Evolutionary conservation across 1,284 basidiomycete genomes (phyloP), one percentile per base, ranked within the genome.

Genomic region (Sporisorium graminicola): DNA sequence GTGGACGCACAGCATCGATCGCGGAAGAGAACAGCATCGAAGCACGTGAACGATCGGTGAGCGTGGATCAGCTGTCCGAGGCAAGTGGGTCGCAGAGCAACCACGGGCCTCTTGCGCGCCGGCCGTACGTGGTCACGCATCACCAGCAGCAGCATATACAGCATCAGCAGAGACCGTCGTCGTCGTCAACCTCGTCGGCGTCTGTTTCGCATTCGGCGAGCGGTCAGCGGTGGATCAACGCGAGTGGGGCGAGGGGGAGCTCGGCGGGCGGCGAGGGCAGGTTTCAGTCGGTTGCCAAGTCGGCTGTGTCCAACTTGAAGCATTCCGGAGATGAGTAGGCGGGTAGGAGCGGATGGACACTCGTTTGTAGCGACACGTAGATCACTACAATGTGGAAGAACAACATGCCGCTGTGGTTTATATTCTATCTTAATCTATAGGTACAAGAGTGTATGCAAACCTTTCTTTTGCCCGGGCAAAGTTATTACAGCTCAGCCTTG

Each of bases 61-160:
- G 65, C 62, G 27, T 63, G 5, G 64, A 64, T 16, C 70, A 64
- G 33, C 52, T 55, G 3, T 73, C 70, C 1, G 70, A 73, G n/a
- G 50, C 64, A 2, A 58, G 69, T 40, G 54, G 58, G 18, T 61
- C 63, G 18, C 54, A 52, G 24, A 51, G 54, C 47, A 37, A 65
- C 14, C 58, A 67, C 50, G 43, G 46, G 2, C 29, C 43, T 0
- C 31, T 56, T 2, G 24, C 44, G 18, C 49, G 65, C 50, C 52
- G 54, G 16, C 52, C 54, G 33, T 68, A 58, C 29, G 37, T 29
- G 3, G 35, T 42, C 4, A 7, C 44, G 51, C 56, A 58, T 3
- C 63, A 54, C 18, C 50, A 52, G 9, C 56, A 65, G 18, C 58
- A 56, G 1, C n/a, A n/a, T n/a, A 57, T 49, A 14, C 27, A 18